phyloP scores from a whole-genome alignment of 192 early-diverging fungal genomes.

The Phycomyces nitens region DNA sequence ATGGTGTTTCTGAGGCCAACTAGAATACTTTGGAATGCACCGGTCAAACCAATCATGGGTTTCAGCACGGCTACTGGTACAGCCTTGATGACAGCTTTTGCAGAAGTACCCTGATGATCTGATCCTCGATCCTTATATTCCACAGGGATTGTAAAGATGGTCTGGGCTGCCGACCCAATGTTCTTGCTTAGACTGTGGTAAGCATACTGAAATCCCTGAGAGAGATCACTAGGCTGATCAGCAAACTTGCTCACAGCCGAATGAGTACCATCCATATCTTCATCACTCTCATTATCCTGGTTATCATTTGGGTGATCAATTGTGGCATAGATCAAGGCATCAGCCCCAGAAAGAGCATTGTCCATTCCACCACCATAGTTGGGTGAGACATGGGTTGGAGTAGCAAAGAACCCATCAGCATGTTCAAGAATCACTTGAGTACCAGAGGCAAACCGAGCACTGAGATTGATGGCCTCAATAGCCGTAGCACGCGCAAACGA shows the following conservation, averaged over 20 bases:
- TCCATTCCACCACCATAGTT: background rate
- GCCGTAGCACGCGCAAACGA: constrained; percentile 90
- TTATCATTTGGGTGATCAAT: background rate
- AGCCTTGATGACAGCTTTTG: constrained; percentile 65
- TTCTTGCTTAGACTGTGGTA: constrained; percentile 78
- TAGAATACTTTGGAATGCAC: constrained; percentile 88
- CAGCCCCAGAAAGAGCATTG: background rate
- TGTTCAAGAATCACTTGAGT: constrained; percentile 88
- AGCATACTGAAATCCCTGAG: constrained; percentile 67
- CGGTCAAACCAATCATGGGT: constrained; percentile 94
- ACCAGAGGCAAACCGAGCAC: constrained; percentile 81
- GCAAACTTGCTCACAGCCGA: constrained; percentile 72
- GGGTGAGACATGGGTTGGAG: constrained; percentile 5
- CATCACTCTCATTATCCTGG: constrained; percentile 1
- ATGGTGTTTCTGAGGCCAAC: constrained; percentile 88
- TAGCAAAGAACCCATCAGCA: constrained; percentile 76
- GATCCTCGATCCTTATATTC: constrained; percentile 63
- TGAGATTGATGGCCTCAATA: constrained; percentile 85
- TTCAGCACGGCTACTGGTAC: constrained; percentile 90
- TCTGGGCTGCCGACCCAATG: constrained; percentile 78
- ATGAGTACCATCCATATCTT: constrained; percentile 21
- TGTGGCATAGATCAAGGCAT: background rate
- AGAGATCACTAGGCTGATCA: constrained; percentile 51
- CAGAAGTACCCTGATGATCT: constrained; percentile 48
- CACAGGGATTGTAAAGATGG: constrained; percentile 86